Conservation (phyloP, 768 basidiomycete species). For the Hygrophorus pudorinus region DNA sequence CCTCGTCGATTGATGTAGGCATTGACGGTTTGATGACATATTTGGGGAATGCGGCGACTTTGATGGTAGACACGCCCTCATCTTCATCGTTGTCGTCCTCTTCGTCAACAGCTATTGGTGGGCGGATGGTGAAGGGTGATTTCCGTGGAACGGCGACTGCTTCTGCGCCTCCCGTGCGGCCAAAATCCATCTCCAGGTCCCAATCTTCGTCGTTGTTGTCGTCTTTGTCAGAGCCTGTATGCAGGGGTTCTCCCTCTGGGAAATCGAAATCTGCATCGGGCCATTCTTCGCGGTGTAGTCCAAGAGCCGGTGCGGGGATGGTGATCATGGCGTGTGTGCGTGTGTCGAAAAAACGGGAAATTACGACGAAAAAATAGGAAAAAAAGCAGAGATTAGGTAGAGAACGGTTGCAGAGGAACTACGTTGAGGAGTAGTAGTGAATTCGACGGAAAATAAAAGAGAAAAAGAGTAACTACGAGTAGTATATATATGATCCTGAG, state of each 20-base stretch:
- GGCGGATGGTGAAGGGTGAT: slow-evolving; percentile 50
- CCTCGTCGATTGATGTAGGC: slow-evolving; percentile 46
- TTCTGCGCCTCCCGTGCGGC: slow-evolving; percentile 44
- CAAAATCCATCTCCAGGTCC: slow-evolving; percentile 71
- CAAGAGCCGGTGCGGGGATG: slow-evolving; percentile 46
- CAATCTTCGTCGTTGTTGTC: slow-evolving; percentile 62
- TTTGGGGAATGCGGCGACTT: slow-evolving; percentile 46
- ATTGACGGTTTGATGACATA: slow-evolving; percentile 23
- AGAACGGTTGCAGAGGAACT: too few relatives aligned
- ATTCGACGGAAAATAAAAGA: too few relatives aligned
- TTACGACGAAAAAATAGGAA: slow-evolving; percentile 4
- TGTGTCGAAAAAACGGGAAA: slow-evolving; percentile 14
- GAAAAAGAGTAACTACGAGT: too few relatives aligned
- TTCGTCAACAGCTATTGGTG: slow-evolving; percentile 36
- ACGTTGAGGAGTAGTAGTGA: too few relatives aligned
- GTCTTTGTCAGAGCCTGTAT: slow-evolving; percentile 56
- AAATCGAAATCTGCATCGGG: slow-evolving; percentile 82
- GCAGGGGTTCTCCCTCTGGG: slow-evolving; percentile 62
- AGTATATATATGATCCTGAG: slow-evolving; percentile 6
- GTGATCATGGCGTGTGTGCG: slow-evolving; percentile 38
- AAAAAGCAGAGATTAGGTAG: not conserved
- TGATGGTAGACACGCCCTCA: slow-evolving; percentile 79
- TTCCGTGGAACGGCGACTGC: slow-evolving; percentile 25
- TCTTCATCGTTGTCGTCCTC: slow-evolving; percentile 68
- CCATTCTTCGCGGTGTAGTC: slow-evolving; percentile 66